Evolutionary conservation across 2,329 filamentous ascomycete genomes (phyloP), one percentile per base, ranked within the genome.

Genomic region (Aspergillus intermedius): DNA sequence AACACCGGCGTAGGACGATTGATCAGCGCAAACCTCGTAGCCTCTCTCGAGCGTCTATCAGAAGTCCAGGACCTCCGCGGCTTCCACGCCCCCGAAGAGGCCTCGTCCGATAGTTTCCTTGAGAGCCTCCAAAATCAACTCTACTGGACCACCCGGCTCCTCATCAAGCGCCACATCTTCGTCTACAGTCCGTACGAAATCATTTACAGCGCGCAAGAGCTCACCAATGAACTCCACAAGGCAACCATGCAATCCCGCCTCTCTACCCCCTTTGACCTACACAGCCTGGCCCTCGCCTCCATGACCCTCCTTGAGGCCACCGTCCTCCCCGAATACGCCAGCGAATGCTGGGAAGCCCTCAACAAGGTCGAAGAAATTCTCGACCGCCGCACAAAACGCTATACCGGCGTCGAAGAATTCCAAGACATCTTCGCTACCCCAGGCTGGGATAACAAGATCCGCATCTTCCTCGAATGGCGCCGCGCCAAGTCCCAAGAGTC

Each of bases 351-450:
- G 68, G 59, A 62, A 5, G 50, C 61, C 0, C 63, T 84, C n/a
- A 68, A 73, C 23, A 75, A 74, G 45, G 76, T 79, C 3, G 75
- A 79, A 46, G 66, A 70, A 9, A 68, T 77, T 3, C 67, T 78
- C 41, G 70, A 74, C 35, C 64, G 69, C 7, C 73, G 77, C 19
- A 70, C 64, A 19, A 67, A 66, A 53, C 55, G 57, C 25, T 49
- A 58, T 8, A 34, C 56, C 9, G 56, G 62, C 22, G 56, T 55
- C 1, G 49, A 57, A 7, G 69, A 72, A 45, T 71, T 71, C 25
- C 61, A 62, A 2, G 63, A 68, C 43, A 62, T 72, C 21, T 71
- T 72, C 49, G 58, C 60, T 15, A 71, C 68, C 1, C 60, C 62
- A 5, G 59, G 60, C 30, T 73, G 70, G 70, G 69, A 72, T 50